A percentile compares a stretch with the other conserved stretches of the same genome.
phyloP scores from a whole-genome alignment of 352 stramenopile species.

The Phytophthora pluvialis region DNA sequence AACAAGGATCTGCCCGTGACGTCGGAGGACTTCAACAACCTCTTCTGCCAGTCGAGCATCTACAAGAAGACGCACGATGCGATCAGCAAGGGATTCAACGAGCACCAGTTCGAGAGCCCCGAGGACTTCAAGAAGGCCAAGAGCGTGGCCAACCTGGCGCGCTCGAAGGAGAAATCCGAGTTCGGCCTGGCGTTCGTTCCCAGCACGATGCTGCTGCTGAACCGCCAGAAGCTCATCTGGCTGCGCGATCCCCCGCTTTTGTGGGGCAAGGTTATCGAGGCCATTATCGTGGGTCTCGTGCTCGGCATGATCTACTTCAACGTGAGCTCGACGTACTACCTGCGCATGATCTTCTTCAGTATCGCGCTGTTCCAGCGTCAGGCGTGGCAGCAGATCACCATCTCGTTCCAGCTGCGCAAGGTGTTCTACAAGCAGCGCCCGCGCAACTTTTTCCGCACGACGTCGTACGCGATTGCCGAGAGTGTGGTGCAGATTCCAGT shows the following conservation, averaged over 20 bases:
- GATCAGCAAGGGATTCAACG: conserved; percentile 58
- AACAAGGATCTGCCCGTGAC: conserved; percentile 36
- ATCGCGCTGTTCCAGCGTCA: conserved; percentile 76
- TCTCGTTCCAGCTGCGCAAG: conserved; percentile 75
- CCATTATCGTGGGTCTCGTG: conserved; percentile 77
- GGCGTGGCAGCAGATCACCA: conserved; percentile 75
- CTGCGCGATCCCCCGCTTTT: conserved; percentile 62
- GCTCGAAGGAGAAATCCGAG: conserved; percentile 56
- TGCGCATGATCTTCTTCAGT: conserved; percentile 80
- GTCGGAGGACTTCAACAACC: conserved; percentile 60
- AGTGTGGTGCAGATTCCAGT: conserved; percentile 68
- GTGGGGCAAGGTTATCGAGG: conserved; percentile 74
- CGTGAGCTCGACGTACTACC: conserved; percentile 58
- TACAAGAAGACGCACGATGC: conserved; percentile 59
- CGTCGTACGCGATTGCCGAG: conserved; percentile 81
- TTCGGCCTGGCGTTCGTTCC: conserved; percentile 55
- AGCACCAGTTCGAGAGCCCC: conserved; percentile 54
- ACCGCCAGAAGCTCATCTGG: conserved; percentile 72
- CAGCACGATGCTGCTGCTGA: conserved; percentile 56
- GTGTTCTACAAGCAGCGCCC: conserved; percentile 93
- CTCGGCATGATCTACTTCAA: conserved; percentile 84
- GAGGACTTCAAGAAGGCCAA: conserved; percentile 65
- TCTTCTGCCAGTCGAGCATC: conserved; percentile 63
- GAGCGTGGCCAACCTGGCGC: conserved; percentile 50
- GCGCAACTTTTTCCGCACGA: conserved; percentile 91